Conservation (phyloP, 345 rosid species). For the Brassica cretica region DNA sequence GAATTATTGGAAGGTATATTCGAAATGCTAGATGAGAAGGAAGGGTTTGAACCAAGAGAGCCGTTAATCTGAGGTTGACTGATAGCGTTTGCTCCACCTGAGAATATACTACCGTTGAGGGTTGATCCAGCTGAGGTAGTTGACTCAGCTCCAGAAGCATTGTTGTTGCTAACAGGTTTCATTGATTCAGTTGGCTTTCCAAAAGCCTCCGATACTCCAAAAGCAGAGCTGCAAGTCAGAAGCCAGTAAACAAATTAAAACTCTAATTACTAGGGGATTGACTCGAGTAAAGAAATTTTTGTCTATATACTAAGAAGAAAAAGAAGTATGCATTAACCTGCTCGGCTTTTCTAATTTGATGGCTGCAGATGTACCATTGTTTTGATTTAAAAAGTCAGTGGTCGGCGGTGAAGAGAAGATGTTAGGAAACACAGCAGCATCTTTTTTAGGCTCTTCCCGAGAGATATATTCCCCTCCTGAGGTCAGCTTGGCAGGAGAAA, state of each 20-base stretch:
- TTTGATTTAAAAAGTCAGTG: conserved; percentile 16
- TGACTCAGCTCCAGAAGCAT: conserved; percentile 37
- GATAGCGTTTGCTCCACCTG: conserved; percentile 36
- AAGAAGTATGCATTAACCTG: conserved; percentile 39
- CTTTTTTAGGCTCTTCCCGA: conserved; percentile 29
- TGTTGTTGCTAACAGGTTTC: conserved; percentile 41
- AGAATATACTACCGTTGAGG: conserved; percentile 46
- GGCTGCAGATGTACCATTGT: conserved; percentile 29
- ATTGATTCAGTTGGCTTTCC: conserved; percentile 45
- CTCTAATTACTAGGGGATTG: conserved; percentile 27
- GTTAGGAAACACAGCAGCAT: conserved; percentile 27
- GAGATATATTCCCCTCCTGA: conserved; percentile 16
- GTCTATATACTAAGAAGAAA: conserved; percentile 8
- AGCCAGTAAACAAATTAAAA: conserved; percentile 25
- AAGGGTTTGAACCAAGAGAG: conserved; percentile 41
- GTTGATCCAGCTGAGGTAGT: conserved; percentile 42
- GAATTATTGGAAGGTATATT: conserved; percentile 34
- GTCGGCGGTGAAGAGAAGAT: conserved; percentile 11
- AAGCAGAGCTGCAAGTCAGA: conserved; percentile 50
- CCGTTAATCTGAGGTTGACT: conserved; percentile 47
- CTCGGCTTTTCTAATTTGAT: conserved; percentile 27
- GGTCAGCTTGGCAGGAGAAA: conserved; percentile 13
- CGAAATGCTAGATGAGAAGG: conserved; percentile 36
- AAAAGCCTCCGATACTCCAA: conserved; percentile 38
- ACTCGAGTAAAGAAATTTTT: conserved; percentile 13